Percentiles rank a stretch among this genome's conserved stretches.
These are phyloP conservation scores for Trypanosoma vivax DNA, from an alignment of 208 protist species.

Conservation along the genomic window DNA sequence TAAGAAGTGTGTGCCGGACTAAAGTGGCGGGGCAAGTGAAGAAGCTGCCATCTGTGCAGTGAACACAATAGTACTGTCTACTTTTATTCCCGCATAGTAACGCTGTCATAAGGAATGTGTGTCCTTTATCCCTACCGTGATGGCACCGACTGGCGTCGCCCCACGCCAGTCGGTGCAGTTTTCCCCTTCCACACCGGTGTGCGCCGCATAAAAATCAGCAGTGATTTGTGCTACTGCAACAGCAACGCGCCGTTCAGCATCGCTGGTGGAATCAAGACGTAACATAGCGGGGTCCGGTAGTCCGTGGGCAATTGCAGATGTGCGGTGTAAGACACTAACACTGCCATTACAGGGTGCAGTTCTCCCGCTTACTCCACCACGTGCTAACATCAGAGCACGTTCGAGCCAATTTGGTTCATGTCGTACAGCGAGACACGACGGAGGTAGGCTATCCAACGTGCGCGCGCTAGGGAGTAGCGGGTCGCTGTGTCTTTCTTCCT, in stretches of 20 bases:
- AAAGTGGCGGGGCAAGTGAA: too few species aligned
- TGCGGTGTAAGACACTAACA: background rate
- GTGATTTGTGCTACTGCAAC: slow-evolving; percentile 9
- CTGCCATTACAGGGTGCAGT: background rate
- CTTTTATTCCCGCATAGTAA: too few species aligned
- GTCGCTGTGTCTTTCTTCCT: background rate
- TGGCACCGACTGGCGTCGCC: too few species aligned
- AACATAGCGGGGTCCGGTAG: slow-evolving; percentile 4
- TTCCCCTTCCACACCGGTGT: background rate
- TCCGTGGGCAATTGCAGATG: too few species aligned
- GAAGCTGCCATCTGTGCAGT: too few species aligned
- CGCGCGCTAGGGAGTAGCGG: background rate
- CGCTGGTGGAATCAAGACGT: background rate
- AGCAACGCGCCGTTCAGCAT: background rate
- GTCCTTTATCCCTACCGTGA: too few species aligned
- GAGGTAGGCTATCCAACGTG: slow-evolving; percentile 1
- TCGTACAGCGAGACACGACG: slow-evolving; percentile 17
- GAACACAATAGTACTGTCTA: too few species aligned
- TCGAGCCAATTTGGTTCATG: slow-evolving; percentile 21
- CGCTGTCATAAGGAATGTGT: too few species aligned
- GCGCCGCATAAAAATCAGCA: slow-evolving; percentile 10
- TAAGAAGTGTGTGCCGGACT: too few species aligned
- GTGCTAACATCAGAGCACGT: slow-evolving; percentile 11
- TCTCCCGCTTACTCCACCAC: background rate
- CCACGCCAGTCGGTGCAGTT: background rate